phyloP scores from a whole-genome alignment of 441 rosid genomes.

The Populus hybrid region DNA sequence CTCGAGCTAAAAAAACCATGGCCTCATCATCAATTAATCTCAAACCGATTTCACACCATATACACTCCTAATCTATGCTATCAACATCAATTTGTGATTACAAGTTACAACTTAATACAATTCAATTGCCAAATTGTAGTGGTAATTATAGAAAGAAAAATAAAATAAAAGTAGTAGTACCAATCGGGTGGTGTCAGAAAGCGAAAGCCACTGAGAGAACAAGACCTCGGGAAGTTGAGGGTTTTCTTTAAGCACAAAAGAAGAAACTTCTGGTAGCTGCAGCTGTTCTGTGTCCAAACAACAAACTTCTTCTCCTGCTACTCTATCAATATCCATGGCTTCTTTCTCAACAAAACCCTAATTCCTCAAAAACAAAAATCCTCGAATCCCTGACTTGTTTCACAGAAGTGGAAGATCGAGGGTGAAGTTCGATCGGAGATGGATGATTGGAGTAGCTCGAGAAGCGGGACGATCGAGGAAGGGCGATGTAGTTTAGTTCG shows the following conservation, averaged over 20 bases:
- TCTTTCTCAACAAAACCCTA: slow-evolving; percentile 5
- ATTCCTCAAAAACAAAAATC: not conserved
- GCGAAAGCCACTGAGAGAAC: slow-evolving; percentile 88
- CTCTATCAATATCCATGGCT: slow-evolving; percentile 46
- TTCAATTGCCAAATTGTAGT: not conserved
- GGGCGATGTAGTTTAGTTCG: not conserved
- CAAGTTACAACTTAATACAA: not conserved
- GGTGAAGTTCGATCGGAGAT: not conserved
- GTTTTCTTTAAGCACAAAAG: slow-evolving; percentile 48
- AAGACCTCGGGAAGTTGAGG: slow-evolving; percentile 52
- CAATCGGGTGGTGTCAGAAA: slow-evolving; percentile 60
- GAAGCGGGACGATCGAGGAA: not conserved
- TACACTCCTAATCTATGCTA: not conserved
- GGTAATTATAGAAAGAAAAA: not conserved
- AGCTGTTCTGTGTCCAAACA: slow-evolving; percentile 59
- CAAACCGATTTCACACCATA: not conserved
- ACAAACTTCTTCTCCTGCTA: slow-evolving; percentile 30
- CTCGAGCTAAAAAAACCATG: not conserved
- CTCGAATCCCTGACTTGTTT: not conserved
- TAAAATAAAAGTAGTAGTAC: slow-evolving; percentile 29
- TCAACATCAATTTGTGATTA: not conserved
- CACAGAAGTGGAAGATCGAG: not conserved
- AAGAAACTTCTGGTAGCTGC: slow-evolving; percentile 70
- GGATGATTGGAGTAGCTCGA: not conserved
- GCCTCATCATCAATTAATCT: not conserved